Percentiles rank a stretch among this genome's conserved stretches.
Conservation (phyloP, 1,139 yeast genomes). For the Casaregolazyma suthepensis region DNA sequence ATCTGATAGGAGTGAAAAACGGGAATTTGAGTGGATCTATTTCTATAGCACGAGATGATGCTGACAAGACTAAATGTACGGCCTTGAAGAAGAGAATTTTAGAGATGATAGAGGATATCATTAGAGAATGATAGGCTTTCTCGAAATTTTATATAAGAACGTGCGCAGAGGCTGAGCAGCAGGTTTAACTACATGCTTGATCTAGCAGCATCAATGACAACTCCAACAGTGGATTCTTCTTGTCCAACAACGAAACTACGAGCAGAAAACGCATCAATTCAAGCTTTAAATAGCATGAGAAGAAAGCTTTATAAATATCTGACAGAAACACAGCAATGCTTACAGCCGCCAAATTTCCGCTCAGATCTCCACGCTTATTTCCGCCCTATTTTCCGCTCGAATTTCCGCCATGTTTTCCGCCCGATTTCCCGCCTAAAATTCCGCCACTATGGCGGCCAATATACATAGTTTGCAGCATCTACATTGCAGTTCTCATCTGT, state of each 20-base stretch:
- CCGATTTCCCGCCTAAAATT: background rate
- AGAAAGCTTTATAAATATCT: too few relatives aligned
- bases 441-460: background rate
- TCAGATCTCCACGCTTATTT: too few relatives aligned
- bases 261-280: too few relatives aligned
- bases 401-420: too few relatives aligned
- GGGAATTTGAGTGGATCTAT: constrained; percentile 13
- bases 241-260: too few relatives aligned
- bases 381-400: too few relatives aligned
- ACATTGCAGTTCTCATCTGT: background rate
- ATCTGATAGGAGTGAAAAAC: constrained; percentile 11
- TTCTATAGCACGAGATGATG: constrained; percentile 12
- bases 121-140: background rate
- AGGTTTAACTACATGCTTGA: background rate
- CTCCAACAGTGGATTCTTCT: too few relatives aligned
- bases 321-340: too few relatives aligned
- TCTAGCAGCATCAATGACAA: background rate
- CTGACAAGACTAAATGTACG: background rate
- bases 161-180: too few relatives aligned
- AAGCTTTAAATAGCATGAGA: too few relatives aligned
- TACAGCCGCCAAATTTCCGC: too few relatives aligned
- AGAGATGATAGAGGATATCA: background rate
- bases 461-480: background rate
- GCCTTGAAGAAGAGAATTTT: background rate
- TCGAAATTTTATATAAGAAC: background rate